These are phyloP conservation scores for Mortierella antarctica DNA, from an alignment of 192 early-diverging fungal species.

Conservation along the genomic window DNA sequence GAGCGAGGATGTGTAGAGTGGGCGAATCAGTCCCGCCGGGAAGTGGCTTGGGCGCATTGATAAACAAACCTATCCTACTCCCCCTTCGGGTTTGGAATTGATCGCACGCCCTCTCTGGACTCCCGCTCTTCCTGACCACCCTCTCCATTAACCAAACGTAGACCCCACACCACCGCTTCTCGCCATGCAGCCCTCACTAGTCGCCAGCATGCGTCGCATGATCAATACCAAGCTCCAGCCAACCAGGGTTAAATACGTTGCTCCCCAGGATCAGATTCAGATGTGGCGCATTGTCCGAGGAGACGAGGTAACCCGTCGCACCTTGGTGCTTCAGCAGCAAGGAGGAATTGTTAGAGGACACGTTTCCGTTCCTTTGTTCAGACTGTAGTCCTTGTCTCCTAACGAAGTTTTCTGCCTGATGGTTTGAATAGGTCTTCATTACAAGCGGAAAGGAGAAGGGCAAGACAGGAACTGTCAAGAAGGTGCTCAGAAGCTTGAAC, in stretches of 20 bases:
- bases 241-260: slow-evolving; percentile 49
- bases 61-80: slow-evolving; percentile 16
- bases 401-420: neutral
- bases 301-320: slow-evolving; percentile 53
- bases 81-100: neutral
- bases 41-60: slow-evolving; percentile 15
- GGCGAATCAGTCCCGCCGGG: neutral
- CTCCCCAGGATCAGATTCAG: slow-evolving; percentile 57
- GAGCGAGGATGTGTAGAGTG: slow-evolving; percentile 2
- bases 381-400: neutral
- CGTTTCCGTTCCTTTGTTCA: too few relatives aligned
- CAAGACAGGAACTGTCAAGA: slow-evolving; percentile 69
- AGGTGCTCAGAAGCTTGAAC: slow-evolving; percentile 71
- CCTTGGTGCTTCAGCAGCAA: neutral
- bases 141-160: neutral
- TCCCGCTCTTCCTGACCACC: neutral
- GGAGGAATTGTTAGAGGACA: neutral
- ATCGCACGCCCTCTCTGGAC: neutral
- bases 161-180: neutral
- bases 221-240: slow-evolving; percentile 55
- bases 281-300: slow-evolving; percentile 71
- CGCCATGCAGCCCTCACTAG: slow-evolving; percentile 46
- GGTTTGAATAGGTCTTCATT: slow-evolving; percentile 61
- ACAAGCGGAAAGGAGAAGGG: slow-evolving; percentile 73
- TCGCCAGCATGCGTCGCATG: slow-evolving; percentile 38